Evolutionary conservation across 225 moss, liverwort and hornwort genomes (phyloP), one percentile per base, ranked within the genome.

Genomic region (Marchantia polymorpha): DNA sequence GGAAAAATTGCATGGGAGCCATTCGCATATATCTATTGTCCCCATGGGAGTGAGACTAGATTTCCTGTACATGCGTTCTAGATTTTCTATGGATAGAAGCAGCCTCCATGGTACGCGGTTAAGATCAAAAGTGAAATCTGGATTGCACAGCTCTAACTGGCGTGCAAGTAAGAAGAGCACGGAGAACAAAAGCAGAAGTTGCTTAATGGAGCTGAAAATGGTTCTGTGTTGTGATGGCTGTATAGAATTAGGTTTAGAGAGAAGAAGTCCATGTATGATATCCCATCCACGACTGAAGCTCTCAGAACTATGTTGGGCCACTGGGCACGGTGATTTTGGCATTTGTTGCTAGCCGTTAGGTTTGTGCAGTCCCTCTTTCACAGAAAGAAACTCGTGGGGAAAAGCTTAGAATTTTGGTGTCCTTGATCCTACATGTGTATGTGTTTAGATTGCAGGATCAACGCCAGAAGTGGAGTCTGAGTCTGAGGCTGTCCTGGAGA

Each of bases 41-140:
- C n/a, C n/a, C n/a, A n/a, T n/a, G n/a, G n/a, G n/a, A n/a, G n/a
- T n/a, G n/a, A n/a, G n/a, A n/a, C n/a, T n/a, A n/a, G n/a, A n/a
- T n/a, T n/a, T n/a, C n/a, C n/a, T n/a, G n/a, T n/a, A n/a, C n/a
- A n/a, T n/a, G n/a, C n/a, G n/a, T n/a, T n/a, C n/a, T n/a, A n/a
- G n/a, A n/a, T n/a, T n/a, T n/a, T n/a, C n/a, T n/a, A n/a, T n/a
- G n/a, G n/a, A n/a, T n/a, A n/a, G n/a, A n/a, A n/a, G n/a, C n/a
- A n/a, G n/a, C n/a, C n/a, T n/a, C n/a, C n/a, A n/a, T n/a, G n/a
- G n/a, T n/a, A n/a, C n/a, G n/a, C n/a, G n/a, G n/a, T n/a, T 55
- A 74, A 53, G 54, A 74, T 56, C 26, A 74, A 52, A 6, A 51
- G 9, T 74, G 74, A 55, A 74, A 54, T 56, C 27, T 74, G n/a